A percentile compares a stretch with the other conserved stretches of the same genome.
phyloP scores from a whole-genome alignment of 2,329 filamentous ascomycete genomes.

The Trichophyton mentagrophytes region DNA sequence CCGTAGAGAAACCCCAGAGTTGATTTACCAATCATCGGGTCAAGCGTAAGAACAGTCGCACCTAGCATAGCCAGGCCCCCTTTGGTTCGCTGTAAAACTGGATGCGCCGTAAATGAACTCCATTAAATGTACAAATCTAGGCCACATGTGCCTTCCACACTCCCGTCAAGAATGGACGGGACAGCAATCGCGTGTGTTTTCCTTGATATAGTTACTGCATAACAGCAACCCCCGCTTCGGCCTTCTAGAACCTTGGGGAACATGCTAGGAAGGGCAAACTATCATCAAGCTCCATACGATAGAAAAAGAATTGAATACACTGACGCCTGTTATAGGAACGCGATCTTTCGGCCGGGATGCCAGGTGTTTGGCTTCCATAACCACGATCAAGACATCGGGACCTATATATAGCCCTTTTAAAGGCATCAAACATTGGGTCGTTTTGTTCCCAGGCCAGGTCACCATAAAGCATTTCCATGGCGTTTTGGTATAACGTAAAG shows the following conservation, averaged over 20 bases:
- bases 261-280: constrained; percentile 10
- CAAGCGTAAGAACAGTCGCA: constrained; percentile 21
- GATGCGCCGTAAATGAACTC: constrained; percentile 19
- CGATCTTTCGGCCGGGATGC: not conserved
- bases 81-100: constrained; percentile 17
- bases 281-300: constrained; percentile 15
- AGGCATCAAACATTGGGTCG: not conserved
- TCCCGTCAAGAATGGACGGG: constrained; percentile 12
- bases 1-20: constrained; percentile 26
- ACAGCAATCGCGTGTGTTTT: constrained; percentile 14
- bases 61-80: constrained; percentile 15
- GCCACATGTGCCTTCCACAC: constrained; percentile 14
- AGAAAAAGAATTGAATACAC: constrained; percentile 15
- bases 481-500: not conserved
- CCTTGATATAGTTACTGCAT: constrained; percentile 11
- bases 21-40: constrained; percentile 24
- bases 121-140: constrained; percentile 28
- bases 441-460: constrained; percentile 3
- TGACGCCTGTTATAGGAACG: constrained; percentile 5
- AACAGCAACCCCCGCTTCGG: constrained; percentile 12
- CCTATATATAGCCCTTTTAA: not conserved
- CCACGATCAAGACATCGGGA: not conserved
- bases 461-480: not conserved
- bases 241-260: constrained; percentile 18
- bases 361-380: not conserved